Evolutionary conservation across 106 monocot species (phyloP).

Genomic region (Allium fistulosum): DNA sequence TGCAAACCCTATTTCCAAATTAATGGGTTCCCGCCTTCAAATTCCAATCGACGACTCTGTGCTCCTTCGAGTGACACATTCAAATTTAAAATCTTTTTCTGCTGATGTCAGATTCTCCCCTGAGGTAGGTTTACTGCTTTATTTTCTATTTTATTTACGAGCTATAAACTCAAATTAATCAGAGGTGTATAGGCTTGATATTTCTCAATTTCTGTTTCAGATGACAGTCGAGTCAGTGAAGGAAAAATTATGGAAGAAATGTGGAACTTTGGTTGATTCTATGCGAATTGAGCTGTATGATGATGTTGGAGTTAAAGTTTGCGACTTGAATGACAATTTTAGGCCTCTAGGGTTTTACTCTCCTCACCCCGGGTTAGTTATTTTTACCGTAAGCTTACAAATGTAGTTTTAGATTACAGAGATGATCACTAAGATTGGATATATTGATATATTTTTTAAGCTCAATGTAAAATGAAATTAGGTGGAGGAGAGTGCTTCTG

Average conservation of each 20-base stretch:
- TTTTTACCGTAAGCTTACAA: background rate
- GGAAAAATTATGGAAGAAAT: conserved; percentile 92
- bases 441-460: no score
- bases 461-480: no score
- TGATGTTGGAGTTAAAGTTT: conserved; percentile 53
- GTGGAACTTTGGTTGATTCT: conserved; percentile 70
- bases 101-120: conserved; percentile 72
- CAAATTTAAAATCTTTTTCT: conserved; percentile 78
- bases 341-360: conserved; percentile 78
- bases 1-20: background rate
- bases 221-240: conserved; percentile 65
- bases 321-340: conserved; percentile 47
- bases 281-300: conserved; percentile 88
- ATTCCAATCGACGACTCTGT: conserved; percentile 56
- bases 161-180: no score
- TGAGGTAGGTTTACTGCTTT: conserved; percentile 26
- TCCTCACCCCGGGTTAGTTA: conserved; percentile 59
- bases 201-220: conserved; percentile 14
- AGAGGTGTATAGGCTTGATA: background rate
- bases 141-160: no score
- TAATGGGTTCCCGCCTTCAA: conserved; percentile 64
- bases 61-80: conserved; percentile 65
- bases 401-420: no score
- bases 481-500: no score
- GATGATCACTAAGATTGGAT: no score